Evolutionary conservation across 306 rosid species (phyloP).

Genomic region (Carpinus fangiana): DNA sequence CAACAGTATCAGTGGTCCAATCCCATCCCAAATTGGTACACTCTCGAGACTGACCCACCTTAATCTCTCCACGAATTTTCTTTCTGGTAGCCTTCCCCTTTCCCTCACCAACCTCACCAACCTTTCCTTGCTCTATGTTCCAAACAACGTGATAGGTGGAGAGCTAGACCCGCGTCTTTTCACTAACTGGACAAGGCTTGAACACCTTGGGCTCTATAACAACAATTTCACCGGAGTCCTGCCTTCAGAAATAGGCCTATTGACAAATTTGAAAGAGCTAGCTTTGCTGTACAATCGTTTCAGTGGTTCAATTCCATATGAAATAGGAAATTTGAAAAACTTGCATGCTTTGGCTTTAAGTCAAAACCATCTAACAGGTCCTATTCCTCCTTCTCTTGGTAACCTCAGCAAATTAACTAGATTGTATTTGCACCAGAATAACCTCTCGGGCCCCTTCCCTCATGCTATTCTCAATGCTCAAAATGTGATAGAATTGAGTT

Average conservation of each 20-base stretch:
- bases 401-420: neutral
- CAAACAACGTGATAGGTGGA: neutral
- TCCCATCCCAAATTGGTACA: neutral
- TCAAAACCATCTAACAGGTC: neutral
- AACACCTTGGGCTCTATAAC: neutral
- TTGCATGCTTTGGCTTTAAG: slow-evolving; percentile 2
- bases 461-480: neutral
- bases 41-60: neutral
- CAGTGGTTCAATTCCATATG: neutral
- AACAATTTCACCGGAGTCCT: neutral
- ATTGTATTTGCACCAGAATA: neutral
- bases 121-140: neutral
- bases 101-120: neutral
- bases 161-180: neutral
- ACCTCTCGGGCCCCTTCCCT: neutral
- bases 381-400: neutral
- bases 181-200: neutral
- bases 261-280: neutral
- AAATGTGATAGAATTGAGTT: neutral
- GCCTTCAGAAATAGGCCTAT: neutral
- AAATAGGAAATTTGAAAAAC: neutral
- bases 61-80: neutral
- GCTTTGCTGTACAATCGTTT: neutral
- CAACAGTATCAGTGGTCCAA: neutral
- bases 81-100: neutral